Conservation (phyloP, 768 basidiomycete genomes). For the Glaciozyma antarctica region DNA sequence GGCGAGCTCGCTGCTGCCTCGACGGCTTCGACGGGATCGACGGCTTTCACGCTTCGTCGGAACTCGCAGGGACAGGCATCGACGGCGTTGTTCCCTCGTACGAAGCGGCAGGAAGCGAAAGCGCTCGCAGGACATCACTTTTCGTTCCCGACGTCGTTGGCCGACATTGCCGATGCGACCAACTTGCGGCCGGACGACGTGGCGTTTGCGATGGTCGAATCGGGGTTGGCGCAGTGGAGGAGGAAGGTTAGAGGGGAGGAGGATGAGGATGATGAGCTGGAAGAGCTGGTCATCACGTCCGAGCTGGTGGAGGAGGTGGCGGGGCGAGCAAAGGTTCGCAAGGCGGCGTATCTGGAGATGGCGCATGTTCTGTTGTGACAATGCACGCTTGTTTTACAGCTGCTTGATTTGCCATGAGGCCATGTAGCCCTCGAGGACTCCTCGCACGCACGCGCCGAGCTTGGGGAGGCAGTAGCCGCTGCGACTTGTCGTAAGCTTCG, state of each 20-base stretch:
- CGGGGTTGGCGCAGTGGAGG: conserved; percentile 53
- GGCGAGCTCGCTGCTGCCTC: conserved; percentile 48
- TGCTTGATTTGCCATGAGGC: no score
- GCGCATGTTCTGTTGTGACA: conserved; percentile 13
- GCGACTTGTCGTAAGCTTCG: no score
- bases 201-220: conserved; percentile 78
- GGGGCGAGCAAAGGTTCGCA: conserved; percentile 6
- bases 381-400: background rate
- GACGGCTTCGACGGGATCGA: background rate
- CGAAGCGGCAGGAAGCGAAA: background rate
- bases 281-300: conserved; percentile 52
- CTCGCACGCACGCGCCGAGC: no score
- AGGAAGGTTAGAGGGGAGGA: background rate
- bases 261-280: conserved; percentile 37
- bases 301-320: conserved; percentile 57
- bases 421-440: no score
- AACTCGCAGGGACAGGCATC: conserved; percentile 2
- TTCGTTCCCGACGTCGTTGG: conserved; percentile 46
- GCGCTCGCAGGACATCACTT: conserved; percentile 2
- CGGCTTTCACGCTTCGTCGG: conserved; percentile 7
- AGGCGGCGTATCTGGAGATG: conserved; percentile 18
- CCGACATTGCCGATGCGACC: conserved; percentile 65
- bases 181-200: conserved; percentile 76
- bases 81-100: background rate
- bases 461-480: no score